Conservation (phyloP, 2,329 filamentous ascomycete genomes). For the Thielaviopsis ethacetica region DNA sequence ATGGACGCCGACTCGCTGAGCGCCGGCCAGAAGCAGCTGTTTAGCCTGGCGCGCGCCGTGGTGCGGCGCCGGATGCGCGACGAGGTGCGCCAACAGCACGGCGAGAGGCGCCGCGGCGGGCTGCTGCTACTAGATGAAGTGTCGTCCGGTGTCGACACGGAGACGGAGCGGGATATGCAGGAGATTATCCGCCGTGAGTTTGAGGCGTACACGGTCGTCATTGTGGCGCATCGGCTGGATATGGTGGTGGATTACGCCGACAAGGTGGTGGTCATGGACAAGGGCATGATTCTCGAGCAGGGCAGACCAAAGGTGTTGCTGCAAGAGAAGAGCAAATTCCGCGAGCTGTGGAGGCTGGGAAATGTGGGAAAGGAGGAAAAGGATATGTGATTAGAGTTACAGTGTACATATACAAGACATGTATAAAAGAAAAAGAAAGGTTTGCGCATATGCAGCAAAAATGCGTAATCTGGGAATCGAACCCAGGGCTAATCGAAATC, state of each 20-base stretch:
- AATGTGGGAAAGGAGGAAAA: conserved; percentile 5
- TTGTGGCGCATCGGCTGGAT: conserved; percentile 29
- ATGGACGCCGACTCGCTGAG: conserved; percentile 34
- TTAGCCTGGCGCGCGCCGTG: conserved; percentile 40
- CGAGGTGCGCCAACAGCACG: background rate
- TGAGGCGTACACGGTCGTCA: conserved; percentile 33
- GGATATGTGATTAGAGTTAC: background rate
- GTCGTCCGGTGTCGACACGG: conserved; percentile 25
- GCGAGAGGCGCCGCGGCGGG: conserved; percentile 12
- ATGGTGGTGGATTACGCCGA: conserved; percentile 36
- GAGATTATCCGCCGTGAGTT: conserved; percentile 25
- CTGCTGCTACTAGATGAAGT: conserved; percentile 28
- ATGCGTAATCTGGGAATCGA: conserved; percentile 2
- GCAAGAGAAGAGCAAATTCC: conserved; percentile 17
- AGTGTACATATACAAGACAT: background rate
- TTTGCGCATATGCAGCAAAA: background rate
- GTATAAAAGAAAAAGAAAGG: background rate
- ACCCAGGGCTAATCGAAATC: too few relatives aligned
- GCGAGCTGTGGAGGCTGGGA: conserved; percentile 17
- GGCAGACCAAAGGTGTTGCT: conserved; percentile 16
- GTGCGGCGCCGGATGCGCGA: conserved; percentile 19
- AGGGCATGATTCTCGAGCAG: conserved; percentile 28
- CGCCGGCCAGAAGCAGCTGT: conserved; percentile 46
- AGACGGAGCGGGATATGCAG: conserved; percentile 26
- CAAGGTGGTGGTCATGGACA: conserved; percentile 32